Evolutionary conservation across 2,329 filamentous ascomycete genomes (phyloP).

Genomic region (Aspergillus aculeatus): DNA sequence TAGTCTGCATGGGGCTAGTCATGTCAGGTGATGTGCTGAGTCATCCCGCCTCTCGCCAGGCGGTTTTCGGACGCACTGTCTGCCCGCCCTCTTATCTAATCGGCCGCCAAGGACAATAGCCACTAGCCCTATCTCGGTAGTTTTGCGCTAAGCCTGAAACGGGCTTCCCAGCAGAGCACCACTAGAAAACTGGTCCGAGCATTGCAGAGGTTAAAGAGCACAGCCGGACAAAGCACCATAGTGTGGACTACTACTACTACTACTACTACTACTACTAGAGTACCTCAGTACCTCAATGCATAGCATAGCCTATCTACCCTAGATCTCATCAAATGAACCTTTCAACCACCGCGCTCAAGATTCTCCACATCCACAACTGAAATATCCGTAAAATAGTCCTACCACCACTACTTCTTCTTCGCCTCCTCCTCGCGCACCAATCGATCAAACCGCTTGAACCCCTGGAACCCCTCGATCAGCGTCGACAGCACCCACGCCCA

Average conservation of each 20-base stretch:
- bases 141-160: no score
- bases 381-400: no score
- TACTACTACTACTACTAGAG: no score
- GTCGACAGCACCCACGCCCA: constrained; percentile 54
- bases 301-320: not conserved
- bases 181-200: no score
- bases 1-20: constrained; percentile 29
- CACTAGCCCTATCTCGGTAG: not conserved
- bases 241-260: no score
- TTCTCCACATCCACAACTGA: no score
- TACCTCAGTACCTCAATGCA: no score
- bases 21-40: constrained; percentile 24
- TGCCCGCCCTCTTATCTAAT: not conserved
- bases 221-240: no score
- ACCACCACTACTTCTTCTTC: constrained; percentile 26
- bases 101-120: not conserved
- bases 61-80: constrained; percentile 1
- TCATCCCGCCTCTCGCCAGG: not conserved
- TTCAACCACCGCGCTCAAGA: no score
- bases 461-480: constrained; percentile 54
- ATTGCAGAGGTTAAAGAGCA: no score
- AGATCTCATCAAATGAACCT: no score
- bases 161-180: no score
- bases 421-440: constrained; percentile 43
- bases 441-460: constrained; percentile 48